Conservation (phyloP, 202 grass and related monocot genomes). For the Hordeum pubiflorum region DNA sequence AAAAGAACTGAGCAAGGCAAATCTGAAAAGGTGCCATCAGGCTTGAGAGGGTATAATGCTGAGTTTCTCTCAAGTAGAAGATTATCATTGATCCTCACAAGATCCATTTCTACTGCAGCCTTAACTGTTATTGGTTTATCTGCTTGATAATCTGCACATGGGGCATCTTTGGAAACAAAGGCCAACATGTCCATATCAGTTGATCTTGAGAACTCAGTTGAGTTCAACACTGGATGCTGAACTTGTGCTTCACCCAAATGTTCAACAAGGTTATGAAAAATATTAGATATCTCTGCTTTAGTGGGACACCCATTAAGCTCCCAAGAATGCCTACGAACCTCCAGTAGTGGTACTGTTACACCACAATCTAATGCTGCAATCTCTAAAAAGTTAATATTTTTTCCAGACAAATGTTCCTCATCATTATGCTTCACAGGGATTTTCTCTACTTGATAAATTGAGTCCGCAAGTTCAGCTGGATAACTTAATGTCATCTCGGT, state of each 20-base stretch:
- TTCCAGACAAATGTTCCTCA: conserved; percentile 29
- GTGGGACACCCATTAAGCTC: conserved; percentile 46
- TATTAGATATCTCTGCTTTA: conserved; percentile 37
- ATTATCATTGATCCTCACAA: conserved; percentile 54
- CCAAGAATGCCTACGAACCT: conserved; percentile 49
- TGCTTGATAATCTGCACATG: conserved; percentile 31
- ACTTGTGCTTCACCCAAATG: conserved; percentile 36
- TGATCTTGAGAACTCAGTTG: conserved; percentile 53
- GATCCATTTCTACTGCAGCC: conserved; percentile 66
- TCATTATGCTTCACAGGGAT: conserved; percentile 35
- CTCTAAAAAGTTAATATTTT: conserved; percentile 21
- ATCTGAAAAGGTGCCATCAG: conserved; percentile 57
- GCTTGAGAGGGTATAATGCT: conserved; percentile 53
- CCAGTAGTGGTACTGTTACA: conserved; percentile 57
- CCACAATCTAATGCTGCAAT: conserved; percentile 32
- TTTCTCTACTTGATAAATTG: conserved; percentile 59
- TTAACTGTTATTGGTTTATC: conserved; percentile 38
- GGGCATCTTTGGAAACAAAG: conserved; percentile 45
- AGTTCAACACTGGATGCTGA: conserved; percentile 29
- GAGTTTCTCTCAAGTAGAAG: conserved; percentile 55
- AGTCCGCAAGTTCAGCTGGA: conserved; percentile 46
- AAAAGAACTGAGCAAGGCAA: conserved; percentile 63
- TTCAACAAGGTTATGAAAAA: conserved; percentile 48
- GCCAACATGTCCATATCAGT: conserved; percentile 45
- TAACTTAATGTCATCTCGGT: conserved; percentile 48